Percentiles rank a stretch among this genome's conserved stretches.
phyloP scores from a whole-genome alignment of 495 filamentous ascomycete genomes.

The Pyrenopolyporus hunteri region DNA sequence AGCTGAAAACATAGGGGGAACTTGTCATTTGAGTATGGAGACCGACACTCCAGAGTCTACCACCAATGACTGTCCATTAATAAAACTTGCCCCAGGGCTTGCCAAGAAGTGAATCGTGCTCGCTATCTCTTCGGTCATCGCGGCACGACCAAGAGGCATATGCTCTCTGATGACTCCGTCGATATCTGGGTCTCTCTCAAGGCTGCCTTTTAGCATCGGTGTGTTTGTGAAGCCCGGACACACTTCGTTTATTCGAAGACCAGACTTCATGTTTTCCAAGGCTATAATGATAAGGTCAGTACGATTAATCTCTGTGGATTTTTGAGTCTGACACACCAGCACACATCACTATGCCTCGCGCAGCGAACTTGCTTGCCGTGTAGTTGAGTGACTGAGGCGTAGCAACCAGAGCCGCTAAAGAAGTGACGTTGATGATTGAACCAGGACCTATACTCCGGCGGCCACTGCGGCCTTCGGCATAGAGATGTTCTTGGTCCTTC shows the following conservation, averaged over 20 bases:
- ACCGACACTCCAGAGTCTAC: constrained; percentile 36
- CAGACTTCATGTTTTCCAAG: constrained; percentile 36
- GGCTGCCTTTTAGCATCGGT: constrained; percentile 44
- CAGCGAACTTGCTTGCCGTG: constrained; percentile 56
- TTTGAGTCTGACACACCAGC: constrained; percentile 40
- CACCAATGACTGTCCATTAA: constrained; percentile 40
- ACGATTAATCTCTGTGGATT: too few species aligned
- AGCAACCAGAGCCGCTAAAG: constrained; percentile 48
- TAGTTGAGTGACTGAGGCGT: constrained; percentile 49
- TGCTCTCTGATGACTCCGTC: constrained; percentile 27
- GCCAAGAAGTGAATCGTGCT: constrained; percentile 50
- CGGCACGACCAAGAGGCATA: constrained; percentile 44
- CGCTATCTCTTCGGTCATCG: constrained; percentile 48
- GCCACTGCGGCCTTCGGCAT: constrained; percentile 18
- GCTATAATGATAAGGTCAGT: constrained; percentile 31
- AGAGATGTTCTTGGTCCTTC: constrained; percentile 32
- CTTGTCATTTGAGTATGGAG: too few species aligned
- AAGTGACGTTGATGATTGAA: constrained; percentile 57
- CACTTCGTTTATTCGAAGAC: constrained; percentile 52
- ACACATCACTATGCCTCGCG: constrained; percentile 54
- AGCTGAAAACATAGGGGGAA: too few species aligned
- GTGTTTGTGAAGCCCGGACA: constrained; percentile 50
- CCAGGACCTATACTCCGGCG: constrained; percentile 43
- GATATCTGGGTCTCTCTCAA: constrained; percentile 38
- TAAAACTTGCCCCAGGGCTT: constrained; percentile 47